Percentiles rank a stretch among this genome's conserved stretches.
These are phyloP conservation scores for Penicillium robsamsonii DNA, from an alignment of 495 filamentous ascomycete genomes.

Conservation along the genomic window DNA sequence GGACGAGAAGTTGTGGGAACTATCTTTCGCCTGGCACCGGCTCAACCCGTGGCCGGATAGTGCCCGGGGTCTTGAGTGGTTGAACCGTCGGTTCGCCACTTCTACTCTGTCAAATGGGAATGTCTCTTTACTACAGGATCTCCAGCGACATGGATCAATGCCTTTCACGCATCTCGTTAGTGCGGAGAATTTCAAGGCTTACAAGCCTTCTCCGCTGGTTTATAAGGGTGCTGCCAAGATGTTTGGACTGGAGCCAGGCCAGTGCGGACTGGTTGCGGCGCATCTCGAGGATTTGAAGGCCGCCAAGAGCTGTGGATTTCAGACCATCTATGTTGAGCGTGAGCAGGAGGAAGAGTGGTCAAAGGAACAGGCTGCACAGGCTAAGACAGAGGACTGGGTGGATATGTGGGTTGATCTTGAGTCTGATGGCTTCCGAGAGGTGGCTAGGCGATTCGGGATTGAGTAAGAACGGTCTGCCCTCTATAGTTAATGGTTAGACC, in stretches of 20 bases:
- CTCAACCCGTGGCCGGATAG: slow-evolving; percentile 70
- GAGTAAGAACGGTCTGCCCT: background rate
- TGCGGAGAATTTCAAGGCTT: slow-evolving; percentile 69
- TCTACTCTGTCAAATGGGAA: slow-evolving; percentile 77
- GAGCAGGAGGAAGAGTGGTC: slow-evolving; percentile 61
- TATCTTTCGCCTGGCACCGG: slow-evolving; percentile 66
- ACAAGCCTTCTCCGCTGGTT: slow-evolving; percentile 69
- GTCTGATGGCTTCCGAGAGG: slow-evolving; percentile 32
- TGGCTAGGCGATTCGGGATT: slow-evolving; percentile 35
- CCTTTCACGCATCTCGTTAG: slow-evolving; percentile 61
- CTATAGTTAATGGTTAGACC: background rate
- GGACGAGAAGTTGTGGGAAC: slow-evolving; percentile 52
- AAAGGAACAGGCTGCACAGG: slow-evolving; percentile 48
- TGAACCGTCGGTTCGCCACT: slow-evolving; percentile 56
- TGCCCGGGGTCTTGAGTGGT: slow-evolving; percentile 49
- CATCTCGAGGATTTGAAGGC: slow-evolving; percentile 68
- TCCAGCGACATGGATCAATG: slow-evolving; percentile 54
- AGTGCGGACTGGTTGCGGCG: slow-evolving; percentile 78
- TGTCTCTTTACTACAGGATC: slow-evolving; percentile 60
- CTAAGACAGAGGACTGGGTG: slow-evolving; percentile 56
- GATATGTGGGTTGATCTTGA: slow-evolving; percentile 35
- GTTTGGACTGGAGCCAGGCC: slow-evolving; percentile 53
- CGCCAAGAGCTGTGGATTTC: slow-evolving; percentile 60
- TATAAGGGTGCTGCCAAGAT: slow-evolving; percentile 64
- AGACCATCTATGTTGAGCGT: slow-evolving; percentile 75